Percentiles rank a stretch among this genome's conserved stretches.
Conservation (phyloP, 805 yeast genomes). For the Candida insectalens region DNA sequence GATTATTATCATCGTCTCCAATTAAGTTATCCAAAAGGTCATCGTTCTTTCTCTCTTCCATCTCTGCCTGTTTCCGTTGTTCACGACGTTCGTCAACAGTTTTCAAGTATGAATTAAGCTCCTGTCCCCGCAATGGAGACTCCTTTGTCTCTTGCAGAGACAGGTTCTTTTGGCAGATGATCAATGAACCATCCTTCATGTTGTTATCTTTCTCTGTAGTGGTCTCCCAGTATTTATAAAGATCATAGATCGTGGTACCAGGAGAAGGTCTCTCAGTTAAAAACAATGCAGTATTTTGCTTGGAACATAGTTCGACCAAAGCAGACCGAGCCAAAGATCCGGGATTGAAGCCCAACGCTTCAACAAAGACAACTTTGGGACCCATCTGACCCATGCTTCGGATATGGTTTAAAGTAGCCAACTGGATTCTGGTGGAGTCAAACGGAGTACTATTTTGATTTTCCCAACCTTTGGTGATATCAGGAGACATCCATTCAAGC, state of each 20-base stretch:
- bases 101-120: slow-evolving; percentile 37
- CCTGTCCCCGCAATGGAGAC: slow-evolving; percentile 40
- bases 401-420: slow-evolving; percentile 48
- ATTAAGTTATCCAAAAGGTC: slow-evolving; percentile 22
- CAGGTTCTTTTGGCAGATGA: slow-evolving; percentile 35
- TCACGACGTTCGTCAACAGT: slow-evolving; percentile 37
- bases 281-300: slow-evolving; percentile 59
- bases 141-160: slow-evolving; percentile 32
- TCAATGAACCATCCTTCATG: slow-evolving; percentile 53
- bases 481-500: slow-evolving; percentile 92
- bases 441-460: slow-evolving; percentile 65
- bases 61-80: slow-evolving; percentile 23
- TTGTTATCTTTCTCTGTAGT: slow-evolving; percentile 27
- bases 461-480: slow-evolving; percentile 84
- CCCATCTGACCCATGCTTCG: slow-evolving; percentile 35
- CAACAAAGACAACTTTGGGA: slow-evolving; percentile 72
- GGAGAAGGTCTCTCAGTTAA: slow-evolving; percentile 57
- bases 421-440: slow-evolving; percentile 48
- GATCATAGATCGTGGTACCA: slow-evolving; percentile 37
- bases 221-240: slow-evolving; percentile 46
- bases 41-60: slow-evolving; percentile 24
- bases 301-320: slow-evolving; percentile 46
- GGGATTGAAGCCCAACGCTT: slow-evolving; percentile 53
- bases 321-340: slow-evolving; percentile 54
- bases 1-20: slow-evolving; percentile 22